Percentiles rank a stretch among this genome's conserved stretches.
These are phyloP conservation scores for Mycena leptocephala DNA, from an alignment of 768 basidiomycete genomes.

Conservation along the genomic window DNA sequence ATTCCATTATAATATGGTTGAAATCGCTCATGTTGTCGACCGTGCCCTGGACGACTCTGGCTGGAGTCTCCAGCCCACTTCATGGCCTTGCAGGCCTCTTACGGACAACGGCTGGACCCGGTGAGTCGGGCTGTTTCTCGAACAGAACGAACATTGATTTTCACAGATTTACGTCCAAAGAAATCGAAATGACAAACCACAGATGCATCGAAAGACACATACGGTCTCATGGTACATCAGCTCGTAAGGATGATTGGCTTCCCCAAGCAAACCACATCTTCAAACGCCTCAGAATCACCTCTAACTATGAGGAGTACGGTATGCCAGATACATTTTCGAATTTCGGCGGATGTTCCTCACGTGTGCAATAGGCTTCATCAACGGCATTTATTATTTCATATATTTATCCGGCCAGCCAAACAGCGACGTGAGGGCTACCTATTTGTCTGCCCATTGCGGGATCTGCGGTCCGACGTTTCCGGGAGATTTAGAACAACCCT, in stretches of 20 bases:
- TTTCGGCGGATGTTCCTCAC: neutral
- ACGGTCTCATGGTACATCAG: neutral
- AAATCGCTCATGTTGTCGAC: neutral
- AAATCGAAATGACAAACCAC: neutral
- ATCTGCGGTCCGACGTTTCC: neutral
- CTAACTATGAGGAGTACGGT: neutral
- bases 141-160: neutral
- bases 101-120: neutral
- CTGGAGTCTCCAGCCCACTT: neutral
- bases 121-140: neutral
- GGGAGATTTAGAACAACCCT: neutral
- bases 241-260: neutral
- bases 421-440: neutral
- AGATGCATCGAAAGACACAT: neutral
- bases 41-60: neutral
- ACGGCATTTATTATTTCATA: neutral
- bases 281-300: neutral
- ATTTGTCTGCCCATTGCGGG: neutral
- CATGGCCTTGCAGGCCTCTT: neutral
- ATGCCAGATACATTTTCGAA: neutral
- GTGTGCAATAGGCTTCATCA: neutral
- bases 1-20: neutral
- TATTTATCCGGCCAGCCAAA: neutral
- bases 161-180: neutral
- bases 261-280: constrained; percentile 6